phyloP scores from a whole-genome alignment of 371 early-diverging fungal species.

The Batkoa obscura region DNA sequence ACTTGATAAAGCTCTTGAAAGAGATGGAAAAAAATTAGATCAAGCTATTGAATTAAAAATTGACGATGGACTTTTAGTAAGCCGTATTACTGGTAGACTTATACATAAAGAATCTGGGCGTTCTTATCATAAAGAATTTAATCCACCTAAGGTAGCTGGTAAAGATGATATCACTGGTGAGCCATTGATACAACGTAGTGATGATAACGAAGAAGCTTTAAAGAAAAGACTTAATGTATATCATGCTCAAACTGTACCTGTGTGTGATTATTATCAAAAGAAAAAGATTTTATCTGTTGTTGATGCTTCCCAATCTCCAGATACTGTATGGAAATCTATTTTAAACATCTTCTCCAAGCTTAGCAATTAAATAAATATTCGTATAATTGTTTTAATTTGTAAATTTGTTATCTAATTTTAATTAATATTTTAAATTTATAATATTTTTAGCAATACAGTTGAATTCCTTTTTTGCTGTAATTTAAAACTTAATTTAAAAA shows the following conservation, averaged over 20 bases:
- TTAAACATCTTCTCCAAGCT: conserved; percentile 54
- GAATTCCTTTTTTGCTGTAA: too few species aligned
- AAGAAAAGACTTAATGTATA: conserved; percentile 85
- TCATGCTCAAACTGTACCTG: conserved; percentile 92
- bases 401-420: too few species aligned
- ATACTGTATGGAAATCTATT: conserved; percentile 78
- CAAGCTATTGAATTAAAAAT: conserved; percentile 84
- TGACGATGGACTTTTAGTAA: conserved; percentile 82
- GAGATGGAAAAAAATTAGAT: conserved; percentile 62
- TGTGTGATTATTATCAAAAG: conserved; percentile 88
- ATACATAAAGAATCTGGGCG: conserved; percentile 91
- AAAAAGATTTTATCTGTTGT: conserved; percentile 80
- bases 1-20: conserved; percentile 86
- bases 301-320: conserved; percentile 82
- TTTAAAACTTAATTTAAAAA: too few species aligned
- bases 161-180: conserved; percentile 94
- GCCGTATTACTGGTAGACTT: conserved; percentile 89
- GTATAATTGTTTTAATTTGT: too few species aligned
- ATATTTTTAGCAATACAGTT: too few species aligned
- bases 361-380: not conserved
- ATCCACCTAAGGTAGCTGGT: conserved; percentile 81
- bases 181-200: conserved; percentile 89
- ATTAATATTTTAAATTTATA: too few species aligned
- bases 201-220: conserved; percentile 91
- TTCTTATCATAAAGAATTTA: conserved; percentile 90